Evolutionary conservation across 2,329 filamentous ascomycete species (phyloP).

Genomic region (Epichloe brachyelytri): DNA sequence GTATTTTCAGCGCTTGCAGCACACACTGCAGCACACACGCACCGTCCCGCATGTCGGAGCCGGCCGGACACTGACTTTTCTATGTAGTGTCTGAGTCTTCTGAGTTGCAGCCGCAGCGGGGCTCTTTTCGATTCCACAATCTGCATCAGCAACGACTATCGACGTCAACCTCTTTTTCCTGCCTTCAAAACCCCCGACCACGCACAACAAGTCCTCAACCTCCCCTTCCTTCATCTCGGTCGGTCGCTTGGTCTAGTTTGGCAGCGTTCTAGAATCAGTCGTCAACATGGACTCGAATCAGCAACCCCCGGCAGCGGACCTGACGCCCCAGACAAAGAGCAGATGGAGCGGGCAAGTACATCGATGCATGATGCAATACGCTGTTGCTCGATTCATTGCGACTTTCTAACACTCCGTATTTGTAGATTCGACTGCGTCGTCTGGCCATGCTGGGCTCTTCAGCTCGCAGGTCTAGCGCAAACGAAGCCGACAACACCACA

Average conservation of each 20-base stretch:
- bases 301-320: slow-evolving; percentile 25
- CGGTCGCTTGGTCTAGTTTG: background rate
- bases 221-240: no score
- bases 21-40: no score
- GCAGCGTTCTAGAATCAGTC: background rate
- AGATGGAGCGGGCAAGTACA: slow-evolving; percentile 40
- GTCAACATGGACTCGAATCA: slow-evolving; percentile 33
- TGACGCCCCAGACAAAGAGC: slow-evolving; percentile 44
- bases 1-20: no score
- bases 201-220: background rate
- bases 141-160: background rate
- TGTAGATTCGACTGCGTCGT: slow-evolving; percentile 34
- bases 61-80: background rate
- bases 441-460: slow-evolving; percentile 35
- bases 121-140: background rate
- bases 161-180: background rate
- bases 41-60: background rate
- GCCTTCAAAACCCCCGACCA: background rate
- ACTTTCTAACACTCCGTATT: background rate
- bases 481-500: slow-evolving; percentile 13
- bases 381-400: background rate
- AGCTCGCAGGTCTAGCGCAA: slow-evolving; percentile 20
- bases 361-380: background rate
- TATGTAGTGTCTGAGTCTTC: background rate
- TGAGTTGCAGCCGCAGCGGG: background rate